Base-by-base conservation (phyloP, 768 basidiomycete genomes). In the Naganishia antarctica region DNA sequence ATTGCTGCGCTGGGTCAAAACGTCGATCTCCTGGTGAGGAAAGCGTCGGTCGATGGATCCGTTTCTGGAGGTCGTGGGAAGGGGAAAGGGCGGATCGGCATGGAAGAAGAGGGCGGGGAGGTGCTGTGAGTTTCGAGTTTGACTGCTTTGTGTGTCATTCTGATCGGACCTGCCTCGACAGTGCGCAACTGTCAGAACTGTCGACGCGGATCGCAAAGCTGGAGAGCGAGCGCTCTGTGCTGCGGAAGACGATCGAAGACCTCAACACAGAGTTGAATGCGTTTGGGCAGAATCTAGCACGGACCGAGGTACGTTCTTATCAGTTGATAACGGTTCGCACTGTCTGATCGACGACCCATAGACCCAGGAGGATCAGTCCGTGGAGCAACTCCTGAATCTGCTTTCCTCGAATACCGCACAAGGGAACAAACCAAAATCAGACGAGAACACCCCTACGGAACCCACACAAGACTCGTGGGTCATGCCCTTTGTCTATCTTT, bases 1-100 rank as follows among this genome's bases (percentile, higher is more conserved):
- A 73, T 77, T 25, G 70, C 67, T 12, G 48, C 57, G 47, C 65
- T 73, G n/a, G 66, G 64, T 3, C n/a, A 31, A 11, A 59, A 51
- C 58, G 44, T 63, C 7, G 60, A 63, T 51, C 32, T 37, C n/a
- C 26, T 66, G 8, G 31, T 41, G 3, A 25, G 47, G 26, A 62
- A 46, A 37, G 41, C 44, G 18, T 23, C 9, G 4, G 13, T 49
- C 2, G 44, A 47, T 13, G 32, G 48, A 18, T 18, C 12, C 32
- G 23, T 34, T 3, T 34, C 28, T 2, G 63, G 44, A 21, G 34
- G 53, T 23, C n/a, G 46, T 15, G 29, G 7, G 1, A 32, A 49
- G n/a, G 61, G 28, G 4, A 51, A 59, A 34, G 37, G n/a, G 28
- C n/a, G 41, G 18, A 23, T 23, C 9, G 12, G 26, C n/a, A 23